Base-by-base conservation (phyloP, 495 filamentous ascomycete species). In the Neurospora tetraspora region DNA sequence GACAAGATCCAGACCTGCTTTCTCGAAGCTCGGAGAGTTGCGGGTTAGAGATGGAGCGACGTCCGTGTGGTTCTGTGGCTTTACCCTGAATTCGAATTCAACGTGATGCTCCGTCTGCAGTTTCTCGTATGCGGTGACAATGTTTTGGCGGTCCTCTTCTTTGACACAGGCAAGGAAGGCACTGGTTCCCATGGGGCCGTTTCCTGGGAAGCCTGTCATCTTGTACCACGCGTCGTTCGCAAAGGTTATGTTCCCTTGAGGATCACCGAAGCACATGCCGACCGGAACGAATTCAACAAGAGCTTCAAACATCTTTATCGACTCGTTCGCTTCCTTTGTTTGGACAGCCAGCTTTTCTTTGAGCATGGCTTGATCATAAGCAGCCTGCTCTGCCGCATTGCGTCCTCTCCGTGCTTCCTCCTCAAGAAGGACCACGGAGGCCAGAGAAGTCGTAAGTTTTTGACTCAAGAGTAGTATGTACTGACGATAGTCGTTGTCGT, bases 231-330 rank as follows among this genome's bases (percentile, higher is more conserved):
- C 87, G 47, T 91, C 86, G 79, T 92, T 92, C 65, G 86, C 89
- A 75, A 89, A 92, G 10, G 84, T 87, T 70, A 92, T 85, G 39
- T 85, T 80, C 0, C 90, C 90, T 23, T 83, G 72, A 1, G 82
- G 80, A 77, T 91, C 85, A 27, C 88, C 89, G 69, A 91, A 90
- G 76, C 89, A 90, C 78, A 92, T 89, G 4, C 90, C 90, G 2
- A 90, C 87, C 9, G 90, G 90, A 20, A 89, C 86, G 74, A 91
- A 90, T 74, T 91, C 90, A 7, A 89, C 87, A 79, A 92, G 89
- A 31, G 88, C 83, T 16, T 89, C 89, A 77, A 91, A 92, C 77
- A 86, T 87, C 27, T 86, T 87, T 73, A 90, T 87, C 73, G 85
- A 90, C 74, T 92, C 88, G 34, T 85, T 85, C 5, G 88, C 88